These are phyloP conservation scores for Amniculicola lignicola DNA, from an alignment of 495 filamentous ascomycete genomes.

Conservation along the genomic window DNA sequence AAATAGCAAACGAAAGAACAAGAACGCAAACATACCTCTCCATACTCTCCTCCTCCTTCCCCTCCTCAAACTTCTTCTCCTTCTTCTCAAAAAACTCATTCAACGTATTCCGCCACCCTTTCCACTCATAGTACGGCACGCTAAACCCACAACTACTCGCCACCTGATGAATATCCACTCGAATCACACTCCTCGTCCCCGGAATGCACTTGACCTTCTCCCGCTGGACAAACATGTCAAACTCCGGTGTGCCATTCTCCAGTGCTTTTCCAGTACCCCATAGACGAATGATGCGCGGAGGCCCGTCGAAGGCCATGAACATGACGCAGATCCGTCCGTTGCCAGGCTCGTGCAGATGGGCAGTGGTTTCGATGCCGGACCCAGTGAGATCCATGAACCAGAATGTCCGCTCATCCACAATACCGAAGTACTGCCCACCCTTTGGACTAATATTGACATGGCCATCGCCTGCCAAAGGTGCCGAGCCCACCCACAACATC, in stretches of 20 bases:
- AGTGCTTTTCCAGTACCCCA: slow-evolving; percentile 36
- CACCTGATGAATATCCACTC: slow-evolving; percentile 39
- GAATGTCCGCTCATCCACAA: slow-evolving; percentile 32
- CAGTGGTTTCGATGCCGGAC: slow-evolving; percentile 37
- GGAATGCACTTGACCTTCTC: slow-evolving; percentile 32
- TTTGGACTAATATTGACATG: slow-evolving; percentile 42
- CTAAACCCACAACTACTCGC: slow-evolving; percentile 50
- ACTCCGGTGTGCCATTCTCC: slow-evolving; percentile 33
- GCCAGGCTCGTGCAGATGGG: slow-evolving; percentile 37
- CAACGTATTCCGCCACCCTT: slow-evolving; percentile 46
- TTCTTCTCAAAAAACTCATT: slow-evolving; percentile 50
- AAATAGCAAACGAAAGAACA: no score
- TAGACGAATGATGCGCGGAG: slow-evolving; percentile 36
- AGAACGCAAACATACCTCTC: slow-evolving; percentile 46
- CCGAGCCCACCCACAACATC: slow-evolving; percentile 38
- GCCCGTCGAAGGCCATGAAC: slow-evolving; percentile 38
- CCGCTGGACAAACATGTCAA: slow-evolving; percentile 27
- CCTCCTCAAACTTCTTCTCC: slow-evolving; percentile 43
- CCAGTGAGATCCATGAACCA: slow-evolving; percentile 40
- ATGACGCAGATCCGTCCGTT: slow-evolving; percentile 39
- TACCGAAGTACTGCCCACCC: slow-evolving; percentile 38
- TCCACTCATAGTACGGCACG: slow-evolving; percentile 54
- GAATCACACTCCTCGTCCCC: slow-evolving; percentile 33
- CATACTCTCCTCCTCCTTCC: slow-evolving; percentile 51
- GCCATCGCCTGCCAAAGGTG: slow-evolving; percentile 33